These are phyloP conservation scores for Pythium phragmitis DNA, from an alignment of 352 stramenopile species.

Conservation along the genomic window DNA sequence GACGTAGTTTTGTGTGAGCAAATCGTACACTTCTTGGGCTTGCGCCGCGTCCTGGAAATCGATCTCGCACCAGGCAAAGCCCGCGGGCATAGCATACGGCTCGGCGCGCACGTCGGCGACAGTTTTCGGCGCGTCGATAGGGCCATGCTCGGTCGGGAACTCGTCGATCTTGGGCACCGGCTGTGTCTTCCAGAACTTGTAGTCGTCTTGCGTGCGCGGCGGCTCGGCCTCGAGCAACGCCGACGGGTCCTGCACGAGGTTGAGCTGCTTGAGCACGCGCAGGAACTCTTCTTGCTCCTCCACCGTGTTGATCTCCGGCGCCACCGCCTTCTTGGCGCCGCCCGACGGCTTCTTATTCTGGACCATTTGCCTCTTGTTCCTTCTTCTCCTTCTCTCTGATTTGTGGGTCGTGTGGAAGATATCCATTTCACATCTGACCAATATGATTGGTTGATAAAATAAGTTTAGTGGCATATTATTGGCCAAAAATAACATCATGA, in stretches of 20 bases:
- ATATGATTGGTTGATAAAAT: slow-evolving; percentile 3
- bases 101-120: slow-evolving; percentile 87
- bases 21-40: slow-evolving; percentile 92
- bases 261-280: slow-evolving; percentile 59
- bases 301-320: slow-evolving; percentile 34
- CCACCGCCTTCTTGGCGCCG: background rate
- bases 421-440: background rate
- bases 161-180: slow-evolving; percentile 73
- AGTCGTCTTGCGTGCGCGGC: slow-evolving; percentile 35
- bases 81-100: slow-evolving; percentile 94
- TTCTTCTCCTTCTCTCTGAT: no score
- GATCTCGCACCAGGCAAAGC: slow-evolving; percentile 93
- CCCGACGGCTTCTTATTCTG: slow-evolving; percentile 6
- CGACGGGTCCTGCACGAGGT: slow-evolving; percentile 34
- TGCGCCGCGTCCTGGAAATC: slow-evolving; percentile 86
- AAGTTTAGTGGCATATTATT: background rate
- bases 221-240: slow-evolving; percentile 15
- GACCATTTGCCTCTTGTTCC: background rate
- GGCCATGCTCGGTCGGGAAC: slow-evolving; percentile 66
- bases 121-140: slow-evolving; percentile 93
- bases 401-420: slow-evolving; percentile 10
- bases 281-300: slow-evolving; percentile 72
- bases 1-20: slow-evolving; percentile 98
- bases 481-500: background rate
- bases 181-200: slow-evolving; percentile 92